Conservation (phyloP, 2,329 filamentous ascomycete genomes). For the Diaporthe aspalathi region DNA sequence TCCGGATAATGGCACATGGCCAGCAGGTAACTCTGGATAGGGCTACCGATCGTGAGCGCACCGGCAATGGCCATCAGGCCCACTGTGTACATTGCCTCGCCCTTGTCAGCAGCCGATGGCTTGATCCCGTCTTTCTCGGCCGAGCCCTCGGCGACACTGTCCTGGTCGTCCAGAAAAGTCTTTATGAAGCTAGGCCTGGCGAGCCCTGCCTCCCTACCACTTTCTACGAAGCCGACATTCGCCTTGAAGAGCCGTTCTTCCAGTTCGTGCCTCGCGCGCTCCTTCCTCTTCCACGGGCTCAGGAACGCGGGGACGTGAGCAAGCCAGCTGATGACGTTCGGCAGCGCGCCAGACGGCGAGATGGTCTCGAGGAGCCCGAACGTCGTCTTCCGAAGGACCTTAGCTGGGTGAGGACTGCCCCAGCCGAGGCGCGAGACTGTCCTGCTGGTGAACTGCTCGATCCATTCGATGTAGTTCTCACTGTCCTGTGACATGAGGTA, state of each 20-base stretch:
- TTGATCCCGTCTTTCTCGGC: slow-evolving; percentile 45
- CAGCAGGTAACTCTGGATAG: slow-evolving; percentile 56
- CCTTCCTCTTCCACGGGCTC: slow-evolving; percentile 59
- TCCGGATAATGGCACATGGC: slow-evolving; percentile 49
- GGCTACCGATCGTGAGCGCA: slow-evolving; percentile 57
- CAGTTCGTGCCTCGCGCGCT: slow-evolving; percentile 52
- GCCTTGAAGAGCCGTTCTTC: slow-evolving; percentile 53
- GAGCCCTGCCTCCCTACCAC: slow-evolving; percentile 46
- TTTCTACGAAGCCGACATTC: slow-evolving; percentile 52
- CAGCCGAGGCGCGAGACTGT: slow-evolving; percentile 59
- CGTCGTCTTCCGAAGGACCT: slow-evolving; percentile 56
- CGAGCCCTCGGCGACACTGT: slow-evolving; percentile 34
- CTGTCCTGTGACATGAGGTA: slow-evolving; percentile 54
- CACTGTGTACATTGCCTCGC: slow-evolving; percentile 57
- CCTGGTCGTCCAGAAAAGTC: slow-evolving; percentile 52
- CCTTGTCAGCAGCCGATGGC: slow-evolving; percentile 45
- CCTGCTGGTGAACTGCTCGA: slow-evolving; percentile 60
- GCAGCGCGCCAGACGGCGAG: slow-evolving; percentile 57
- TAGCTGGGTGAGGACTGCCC: slow-evolving; percentile 56
- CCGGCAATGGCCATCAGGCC: slow-evolving; percentile 62
- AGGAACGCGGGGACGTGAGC: slow-evolving; percentile 52
- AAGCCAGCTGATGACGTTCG: slow-evolving; percentile 54
- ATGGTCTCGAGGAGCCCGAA: slow-evolving; percentile 59
- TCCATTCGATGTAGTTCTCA: slow-evolving; percentile 56
- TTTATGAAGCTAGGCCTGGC: slow-evolving; percentile 55